Base-by-base conservation (phyloP, 306 rosid species). In the Coriaria nepalensis region DNA sequence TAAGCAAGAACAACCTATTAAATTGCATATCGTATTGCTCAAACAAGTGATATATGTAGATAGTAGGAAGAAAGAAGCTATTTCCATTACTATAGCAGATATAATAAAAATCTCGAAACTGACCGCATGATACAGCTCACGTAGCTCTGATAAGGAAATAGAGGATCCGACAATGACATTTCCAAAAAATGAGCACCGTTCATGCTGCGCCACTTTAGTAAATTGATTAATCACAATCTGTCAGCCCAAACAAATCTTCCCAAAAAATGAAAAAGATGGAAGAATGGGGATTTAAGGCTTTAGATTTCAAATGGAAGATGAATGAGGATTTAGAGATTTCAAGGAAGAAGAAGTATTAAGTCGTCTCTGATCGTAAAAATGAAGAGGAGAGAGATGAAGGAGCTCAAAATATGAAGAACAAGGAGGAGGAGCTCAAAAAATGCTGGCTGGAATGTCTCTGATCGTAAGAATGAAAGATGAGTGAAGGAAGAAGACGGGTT, bases 1-100 rank as follows among this genome's bases (percentile, higher is more conserved):
- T 79, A 90, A 29, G 95, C 82, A 20, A 90, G 94, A 71, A 85
- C 82, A 65, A 85, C 95, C 98, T 90, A 74, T 58, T 49, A 66
- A 55, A 53, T 67, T 14, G 20, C 62, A 61, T 47, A 40, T 20
- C 5, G 49, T 8, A 50, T 44, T 36, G 10, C 41, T 60, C 47
- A 73, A 44, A 14, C 37, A 71, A 52, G 65, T 43, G 40, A 34
- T 12, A 67, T 9, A 61, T 15, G 56, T 45, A 20, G 15, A 45
- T 6, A 8, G n/a, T 9, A 35, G 47, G 10, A n/a, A 41, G 69
- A 68, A 42, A 35, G 33, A 68, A 35, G 33, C 29, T 20, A 66
- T 32, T 29, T 20, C n/a, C 40, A 45, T 57, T 39, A 43, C 45
- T 36, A 50, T 55, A 67, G 47, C 48, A 12, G 59, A 20, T 1